Conservation (phyloP, 108 stramenopile genomes). For the Discostella stelligeroides region DNA sequence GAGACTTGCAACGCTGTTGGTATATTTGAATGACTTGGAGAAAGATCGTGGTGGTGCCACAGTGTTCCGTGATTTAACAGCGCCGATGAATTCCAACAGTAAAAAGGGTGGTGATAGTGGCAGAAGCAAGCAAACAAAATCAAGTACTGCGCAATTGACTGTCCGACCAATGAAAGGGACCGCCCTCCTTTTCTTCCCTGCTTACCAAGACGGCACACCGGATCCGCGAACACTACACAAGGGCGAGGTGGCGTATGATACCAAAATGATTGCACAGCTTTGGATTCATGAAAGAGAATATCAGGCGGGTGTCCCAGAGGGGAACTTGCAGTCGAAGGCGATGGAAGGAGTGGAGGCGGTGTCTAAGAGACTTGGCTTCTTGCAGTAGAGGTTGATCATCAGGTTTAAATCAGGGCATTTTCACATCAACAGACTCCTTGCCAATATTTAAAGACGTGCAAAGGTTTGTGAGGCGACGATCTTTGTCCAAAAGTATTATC, state of each 20-base stretch:
- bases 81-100: background rate
- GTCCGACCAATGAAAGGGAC: constrained; percentile 62
- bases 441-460: too few relatives aligned
- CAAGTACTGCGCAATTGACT: constrained; percentile 37
- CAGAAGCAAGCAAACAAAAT: background rate
- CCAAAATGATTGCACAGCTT: constrained; percentile 78
- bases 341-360: constrained; percentile 35
- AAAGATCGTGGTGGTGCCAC: constrained; percentile 66
- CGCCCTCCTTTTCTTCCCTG: constrained; percentile 74
- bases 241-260: constrained; percentile 62
- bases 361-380: constrained; percentile 23
- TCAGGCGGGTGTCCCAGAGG: constrained; percentile 55
- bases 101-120: background rate
- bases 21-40: constrained; percentile 77
- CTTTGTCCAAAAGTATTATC: too few relatives aligned
- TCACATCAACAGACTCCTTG: too few relatives aligned
- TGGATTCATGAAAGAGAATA: constrained; percentile 76
- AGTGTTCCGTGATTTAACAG: constrained; percentile 68
- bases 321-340: constrained; percentile 64
- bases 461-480: too few relatives aligned
- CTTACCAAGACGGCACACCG: constrained; percentile 62
- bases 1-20: constrained; percentile 79
- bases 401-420: too few relatives aligned
- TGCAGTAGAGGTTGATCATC: background rate
- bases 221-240: constrained; percentile 73